Percentiles rank a stretch among this genome's conserved stretches.
Evolutionary conservation across 176 grass and related monocot species (phyloP).

Genomic region (Musa troglodytarum): DNA sequence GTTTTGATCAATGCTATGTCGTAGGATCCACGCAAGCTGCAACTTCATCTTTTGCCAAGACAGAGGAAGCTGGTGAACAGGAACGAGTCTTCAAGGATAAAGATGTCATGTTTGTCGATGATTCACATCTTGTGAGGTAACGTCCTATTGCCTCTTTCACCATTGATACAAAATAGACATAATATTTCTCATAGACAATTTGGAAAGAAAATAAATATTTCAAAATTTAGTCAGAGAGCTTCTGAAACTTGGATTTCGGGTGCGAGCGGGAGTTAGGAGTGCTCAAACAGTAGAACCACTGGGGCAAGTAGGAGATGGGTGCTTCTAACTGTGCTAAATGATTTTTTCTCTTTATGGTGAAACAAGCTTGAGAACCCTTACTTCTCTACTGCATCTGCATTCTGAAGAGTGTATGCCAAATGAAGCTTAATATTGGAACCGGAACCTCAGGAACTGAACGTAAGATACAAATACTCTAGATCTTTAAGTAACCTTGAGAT

Average conservation of each 20-base stretch:
- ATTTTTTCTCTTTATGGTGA: neutral
- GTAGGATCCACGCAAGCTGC: conserved; percentile 10
- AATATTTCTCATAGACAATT: neutral
- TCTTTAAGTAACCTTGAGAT: conserved; percentile 3
- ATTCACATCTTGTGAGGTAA: conserved; percentile 23
- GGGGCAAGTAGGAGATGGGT: conserved; percentile 30
- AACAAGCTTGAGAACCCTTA: neutral
- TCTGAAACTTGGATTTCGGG: conserved; percentile 75
- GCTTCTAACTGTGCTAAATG: neutral
- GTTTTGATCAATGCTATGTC: neutral
- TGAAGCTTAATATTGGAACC: conserved; percentile 34
- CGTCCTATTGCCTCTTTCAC: neutral
- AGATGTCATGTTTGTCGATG: conserved; percentile 38
- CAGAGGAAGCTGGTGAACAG: conserved; percentile 17
- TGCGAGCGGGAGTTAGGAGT: conserved; percentile 68
- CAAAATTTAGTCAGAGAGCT: conserved; percentile 43
- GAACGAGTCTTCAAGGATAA: conserved; percentile 17
- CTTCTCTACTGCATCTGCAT: neutral
- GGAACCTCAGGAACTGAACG: conserved; percentile 27
- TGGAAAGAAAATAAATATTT: conserved; percentile 1
- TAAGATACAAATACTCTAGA: conserved; percentile 30
- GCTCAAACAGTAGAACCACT: conserved; percentile 47
- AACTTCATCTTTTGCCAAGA: conserved; percentile 11
- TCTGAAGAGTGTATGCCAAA: conserved; percentile 59
- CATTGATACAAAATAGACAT: neutral